phyloP scores from a whole-genome alignment of 2,329 filamentous ascomycete genomes.

The Cyphellophora attinorum region DNA sequence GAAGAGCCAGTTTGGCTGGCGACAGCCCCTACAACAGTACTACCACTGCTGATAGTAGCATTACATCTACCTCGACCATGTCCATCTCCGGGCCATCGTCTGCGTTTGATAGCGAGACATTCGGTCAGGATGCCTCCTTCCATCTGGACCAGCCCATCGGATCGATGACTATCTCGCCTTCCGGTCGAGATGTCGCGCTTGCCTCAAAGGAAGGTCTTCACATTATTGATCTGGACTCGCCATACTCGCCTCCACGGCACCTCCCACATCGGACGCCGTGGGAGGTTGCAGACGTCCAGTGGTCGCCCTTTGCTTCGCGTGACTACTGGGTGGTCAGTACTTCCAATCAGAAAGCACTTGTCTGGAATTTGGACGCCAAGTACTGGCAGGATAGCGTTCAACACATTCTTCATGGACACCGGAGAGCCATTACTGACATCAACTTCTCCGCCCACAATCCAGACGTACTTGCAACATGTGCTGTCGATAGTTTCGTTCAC shows the following conservation, averaged over 20 bases:
- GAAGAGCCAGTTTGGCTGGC: too few species aligned
- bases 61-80: constrained; percentile 25
- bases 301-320: constrained; percentile 83
- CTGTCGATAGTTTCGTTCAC: constrained; percentile 86
- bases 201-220: constrained; percentile 82
- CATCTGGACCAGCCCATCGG: constrained; percentile 71
- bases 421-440: constrained; percentile 85
- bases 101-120: constrained; percentile 77
- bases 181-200: constrained; percentile 79
- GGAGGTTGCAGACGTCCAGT: constrained; percentile 92
- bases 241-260: constrained; percentile 75
- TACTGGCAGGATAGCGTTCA: constrained; percentile 71
- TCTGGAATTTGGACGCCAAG: constrained; percentile 78
- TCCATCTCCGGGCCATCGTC: constrained; percentile 32
- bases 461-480: constrained; percentile 79
- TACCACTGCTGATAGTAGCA: too few species aligned
- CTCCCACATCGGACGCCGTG: constrained; percentile 82
- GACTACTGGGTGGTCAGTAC: constrained; percentile 93
- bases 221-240: constrained; percentile 85
- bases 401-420: constrained; percentile 76
- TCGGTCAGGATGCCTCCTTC: constrained; percentile 75
- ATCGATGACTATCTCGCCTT: constrained; percentile 86
- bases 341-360: constrained; percentile 84
- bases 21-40: too few species aligned
- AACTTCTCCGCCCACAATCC: constrained; percentile 93